Percentiles rank a stretch among this genome's conserved stretches.
These are phyloP conservation scores for Capsicum pubescens DNA, from an alignment of 257 asterid species.

Conservation along the genomic window DNA sequence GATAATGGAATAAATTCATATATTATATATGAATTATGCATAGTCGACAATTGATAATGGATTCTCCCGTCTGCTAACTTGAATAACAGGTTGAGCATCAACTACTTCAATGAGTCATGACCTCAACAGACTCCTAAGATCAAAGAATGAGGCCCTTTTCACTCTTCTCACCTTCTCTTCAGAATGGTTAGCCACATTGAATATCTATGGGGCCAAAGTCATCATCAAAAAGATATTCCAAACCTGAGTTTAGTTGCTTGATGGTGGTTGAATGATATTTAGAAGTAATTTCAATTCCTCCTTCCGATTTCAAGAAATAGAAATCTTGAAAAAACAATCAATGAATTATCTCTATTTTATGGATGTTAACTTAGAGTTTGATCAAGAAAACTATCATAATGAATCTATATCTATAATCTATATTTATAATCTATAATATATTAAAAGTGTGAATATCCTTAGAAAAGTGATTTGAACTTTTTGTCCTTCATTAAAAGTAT, in stretches of 20 bases:
- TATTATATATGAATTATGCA: too few species aligned
- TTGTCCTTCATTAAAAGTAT: too few species aligned
- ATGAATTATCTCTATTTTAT: not conserved
- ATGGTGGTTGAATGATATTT: not conserved
- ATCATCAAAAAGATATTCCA: not conserved
- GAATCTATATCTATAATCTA: not conserved
- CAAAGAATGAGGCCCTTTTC: not conserved
- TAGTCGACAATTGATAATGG: too few species aligned
- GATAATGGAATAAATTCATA: too few species aligned
- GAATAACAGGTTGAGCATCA: not conserved
- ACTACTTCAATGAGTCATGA: not conserved
- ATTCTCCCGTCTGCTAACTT: too few species aligned
- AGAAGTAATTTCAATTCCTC: conserved; percentile 1
- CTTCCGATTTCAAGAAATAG: conserved; percentile 14
- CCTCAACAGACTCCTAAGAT: not conserved
- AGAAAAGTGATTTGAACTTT: too few species aligned
- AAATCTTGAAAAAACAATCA: not conserved
- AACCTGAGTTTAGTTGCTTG: conserved; percentile 9
- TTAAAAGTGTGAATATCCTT: too few species aligned
- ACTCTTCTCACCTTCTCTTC: not conserved
- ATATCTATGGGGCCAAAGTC: not conserved
- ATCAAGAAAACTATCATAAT: not conserved
- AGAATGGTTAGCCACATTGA: not conserved
- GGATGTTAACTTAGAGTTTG: conserved; percentile 10
- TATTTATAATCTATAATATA: too few species aligned